Evolutionary conservation across 2,329 filamentous ascomycete genomes (phyloP), one percentile per base, ranked within the genome.

Genomic region (Orbilia blumenaviensis): DNA sequence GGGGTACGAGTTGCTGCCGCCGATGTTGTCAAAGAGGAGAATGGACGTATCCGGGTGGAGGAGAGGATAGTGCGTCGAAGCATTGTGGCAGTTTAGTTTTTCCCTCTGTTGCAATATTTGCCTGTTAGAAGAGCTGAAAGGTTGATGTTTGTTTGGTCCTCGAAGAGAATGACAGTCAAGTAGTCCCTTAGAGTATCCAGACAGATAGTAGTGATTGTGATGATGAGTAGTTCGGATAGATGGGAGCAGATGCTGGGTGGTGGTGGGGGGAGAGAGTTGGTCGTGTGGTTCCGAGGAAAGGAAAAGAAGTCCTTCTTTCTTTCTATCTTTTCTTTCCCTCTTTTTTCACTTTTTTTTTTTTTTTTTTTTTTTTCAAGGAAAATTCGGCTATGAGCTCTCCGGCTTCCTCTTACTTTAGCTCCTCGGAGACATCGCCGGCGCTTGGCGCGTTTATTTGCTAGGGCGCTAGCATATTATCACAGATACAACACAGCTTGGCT

Each of bases 11-110:
- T n/a, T 3, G 52, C 48, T 54, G 71, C 67, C n/a, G n/a, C n/a
- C 78, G 81, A 78, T 80, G 80, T 79, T 80, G 73, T 58, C 72
- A 77, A 79, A 78, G 82, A 80, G 81, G 80, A 79, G 71, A 79
- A 78, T 46, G 78, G 73, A 44, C 80, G 80, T 76, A 44, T 69
- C 64, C 72, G 64, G 41, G 64, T 56, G 12, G 67, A 58, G 16
- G 72, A 69, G 58, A 76, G 64, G 10, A 76, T 16, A 12, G 44
- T 69, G 34, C 72, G 72, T 29, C 72, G 72, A 32, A 76, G 60
- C 72, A 76, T 76, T 62, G 44, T 62, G 54, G 18, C 38, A 8
- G 38, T 42, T 41, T 29, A 27, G 41, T 9, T 36, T 36, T 9
- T 21, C 18, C 18, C 7, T 16, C 9, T 3, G 25, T 14, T 8